A percentile compares a stretch with the other conserved stretches of the same genome.
phyloP scores from a whole-genome alignment of 2,329 filamentous ascomycete species.

The Eutypella sp. region DNA sequence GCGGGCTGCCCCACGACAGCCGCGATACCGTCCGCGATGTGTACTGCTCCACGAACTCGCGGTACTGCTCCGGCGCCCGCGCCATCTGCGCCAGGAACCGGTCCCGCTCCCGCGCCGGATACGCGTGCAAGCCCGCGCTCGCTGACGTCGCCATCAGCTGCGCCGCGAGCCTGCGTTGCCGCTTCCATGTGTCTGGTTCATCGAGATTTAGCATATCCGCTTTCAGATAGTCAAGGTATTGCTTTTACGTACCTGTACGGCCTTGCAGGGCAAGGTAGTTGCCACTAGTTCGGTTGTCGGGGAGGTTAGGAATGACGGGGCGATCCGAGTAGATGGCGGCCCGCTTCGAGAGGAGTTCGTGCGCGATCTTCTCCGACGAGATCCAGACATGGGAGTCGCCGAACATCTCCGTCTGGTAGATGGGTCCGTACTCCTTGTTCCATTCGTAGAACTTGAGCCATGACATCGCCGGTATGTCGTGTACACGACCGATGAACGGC shows the following conservation, averaged over 20 bases:
- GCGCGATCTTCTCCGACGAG: conserved; percentile 39
- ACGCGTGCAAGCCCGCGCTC: conserved; percentile 33
- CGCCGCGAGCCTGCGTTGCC: conserved; percentile 41
- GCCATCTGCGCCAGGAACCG: conserved; percentile 39
- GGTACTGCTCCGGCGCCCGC: conserved; percentile 35
- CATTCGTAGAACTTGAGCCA: conserved; percentile 47
- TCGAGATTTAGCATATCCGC: conserved; percentile 3
- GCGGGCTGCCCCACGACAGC: conserved; percentile 40
- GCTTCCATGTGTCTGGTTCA: conserved; percentile 39
- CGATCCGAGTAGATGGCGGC: conserved; percentile 43
- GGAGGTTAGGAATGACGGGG: conserved; percentile 41
- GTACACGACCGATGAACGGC: conserved; percentile 39
- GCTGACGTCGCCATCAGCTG: conserved; percentile 37
- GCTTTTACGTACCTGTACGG: conserved; percentile 31
- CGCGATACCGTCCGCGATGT: conserved; percentile 41
- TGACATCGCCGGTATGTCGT: conserved; percentile 38
- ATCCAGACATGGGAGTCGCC: conserved; percentile 44
- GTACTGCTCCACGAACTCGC: conserved; percentile 43
- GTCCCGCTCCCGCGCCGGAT: conserved; percentile 39
- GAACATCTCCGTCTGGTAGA: conserved; percentile 42
- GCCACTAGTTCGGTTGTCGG: conserved; percentile 42
- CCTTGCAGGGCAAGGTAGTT: conserved; percentile 42
- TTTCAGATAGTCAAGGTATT: conserved; percentile 1
- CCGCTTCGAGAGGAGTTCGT: conserved; percentile 38
- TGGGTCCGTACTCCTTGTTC: conserved; percentile 40